A percentile compares a stretch with the other conserved stretches of the same genome.
These are phyloP conservation scores for Xylariaceae sp. DNA, from an alignment of 2,329 filamentous ascomycete genomes.

Conservation along the genomic window DNA sequence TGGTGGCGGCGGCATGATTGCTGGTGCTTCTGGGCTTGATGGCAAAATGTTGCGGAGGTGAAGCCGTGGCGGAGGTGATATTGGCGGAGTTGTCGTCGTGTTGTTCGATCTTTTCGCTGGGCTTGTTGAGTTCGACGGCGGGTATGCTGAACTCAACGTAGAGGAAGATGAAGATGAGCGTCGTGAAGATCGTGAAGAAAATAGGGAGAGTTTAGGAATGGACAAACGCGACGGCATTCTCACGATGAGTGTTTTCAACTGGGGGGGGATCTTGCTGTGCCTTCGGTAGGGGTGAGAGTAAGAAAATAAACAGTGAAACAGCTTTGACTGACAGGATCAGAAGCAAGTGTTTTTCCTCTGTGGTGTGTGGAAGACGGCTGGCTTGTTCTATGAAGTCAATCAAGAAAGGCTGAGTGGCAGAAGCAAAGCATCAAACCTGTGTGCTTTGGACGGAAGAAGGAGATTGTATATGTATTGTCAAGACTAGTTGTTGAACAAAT, in stretches of 20 bases:
- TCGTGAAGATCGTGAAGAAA: conserved; percentile 17
- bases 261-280: conserved; percentile 6
- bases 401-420: too few species aligned
- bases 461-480: too few species aligned
- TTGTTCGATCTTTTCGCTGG: conserved; percentile 3
- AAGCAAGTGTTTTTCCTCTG: too few species aligned
- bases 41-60: conserved; percentile 27
- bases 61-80: conserved; percentile 25
- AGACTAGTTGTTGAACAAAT: too few species aligned
- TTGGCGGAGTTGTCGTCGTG: conserved; percentile 8
- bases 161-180: conserved; percentile 6
- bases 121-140: conserved; percentile 3
- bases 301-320: not conserved
- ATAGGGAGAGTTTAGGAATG: conserved; percentile 22
- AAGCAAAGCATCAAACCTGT: too few species aligned
- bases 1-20: conserved; percentile 24
- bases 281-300: not conserved
- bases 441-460: too few species aligned
- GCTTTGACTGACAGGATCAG: not conserved
- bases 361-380: too few species aligned
- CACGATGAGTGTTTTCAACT: conserved; percentile 6
- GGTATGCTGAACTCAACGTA: conserved; percentile 5
- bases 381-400: too few species aligned
- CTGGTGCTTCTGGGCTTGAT: conserved; percentile 19
- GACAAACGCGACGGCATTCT: conserved; percentile 23